Base-by-base conservation (phyloP, 1,284 basidiomycete species). In the Xerocomus nothofagi region DNA sequence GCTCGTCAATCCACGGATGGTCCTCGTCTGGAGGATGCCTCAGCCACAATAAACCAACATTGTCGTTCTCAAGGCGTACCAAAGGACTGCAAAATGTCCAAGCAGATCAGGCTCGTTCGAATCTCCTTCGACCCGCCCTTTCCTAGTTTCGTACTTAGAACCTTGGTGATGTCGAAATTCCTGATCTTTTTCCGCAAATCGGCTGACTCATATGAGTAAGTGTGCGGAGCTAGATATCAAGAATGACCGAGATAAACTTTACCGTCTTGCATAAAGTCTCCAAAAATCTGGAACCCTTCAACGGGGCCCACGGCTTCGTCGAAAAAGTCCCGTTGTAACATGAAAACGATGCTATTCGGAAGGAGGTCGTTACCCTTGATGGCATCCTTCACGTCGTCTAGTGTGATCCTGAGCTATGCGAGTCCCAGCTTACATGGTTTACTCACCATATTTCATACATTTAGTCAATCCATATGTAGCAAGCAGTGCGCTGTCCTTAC, bases 241-340 rank as follows among this genome's bases (percentile, higher is more conserved):
- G 2, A n/a, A 23, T 20, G 17, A 29, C 29, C 5, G 12, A 4
- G 12, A 2, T 21, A 17, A 6, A 15, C 11, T n/a, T 50, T 54
- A 63, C 60, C 50, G 4, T 63, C 20, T 39, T 47, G 44, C 53
- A 65, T 65, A 6, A 67, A 30, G 21, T 61, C 49, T 11, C 38
- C 40, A 7, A 67, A 66, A 5, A 63, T 52, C 17, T 63, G 64
- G 43, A 67, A 67, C 2, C 64, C 61, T 43, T 63, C 60, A 4
- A 65, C 46, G 4, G 12, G 42, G n/a, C 64, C 62, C 1, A 63
- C 50, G 9, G 61, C 53, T 32, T 66, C 64, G 5, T 66, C 60
- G 12, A 63, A 67, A 17, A 54, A 67, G 42, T 67, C 50, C 27
- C 53, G 37, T 21, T 37, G 42, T 8, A 65, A 38, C 61, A 63